Evolutionary conservation across 1,284 basidiomycete species (phyloP), one percentile per base, ranked within the genome.

Genomic region (Cutaneotrichosporon cavernicola): DNA sequence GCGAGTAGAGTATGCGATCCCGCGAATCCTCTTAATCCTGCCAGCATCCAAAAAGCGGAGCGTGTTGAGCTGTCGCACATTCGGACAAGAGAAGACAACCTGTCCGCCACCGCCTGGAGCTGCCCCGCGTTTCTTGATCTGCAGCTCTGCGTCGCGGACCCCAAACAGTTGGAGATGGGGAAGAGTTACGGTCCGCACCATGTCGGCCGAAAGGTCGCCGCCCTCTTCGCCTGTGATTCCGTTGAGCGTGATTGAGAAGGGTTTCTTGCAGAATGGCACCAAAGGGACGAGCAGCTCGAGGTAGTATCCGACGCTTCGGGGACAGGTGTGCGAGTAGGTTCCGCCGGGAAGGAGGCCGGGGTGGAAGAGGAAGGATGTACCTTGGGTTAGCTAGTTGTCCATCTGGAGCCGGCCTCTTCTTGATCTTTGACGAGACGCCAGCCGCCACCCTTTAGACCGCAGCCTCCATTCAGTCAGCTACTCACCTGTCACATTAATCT

Each of bases 111-210:
- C 97, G 26, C 86, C 83, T 1, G 97, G 97, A 30, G 90, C 84
- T n/a, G 92, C 86, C 1, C 97, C 97, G 22, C 97, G 87, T 76
- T 90, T 96, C 78, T 90, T 92, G 69, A 99, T 97, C 87, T 97
- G 84, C 26, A 97, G 81, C 78, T 97, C 94, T 11, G 91, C 91
- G 62, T 95, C 91, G 2, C 88, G 87, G 7, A 96, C 85, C 4
- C 91, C 92, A 69, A 99, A 99, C 31, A 92, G 82, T 73, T 94
- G 89, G 16, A 99, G 83, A 72, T 95, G 91, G 0, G 96, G 95
- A 34, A 99, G 81, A 0, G 93, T 94, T 2, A 96, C 94, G 0
- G 93, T 98, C 56, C 97, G 86, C 50, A 98, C 84, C 61, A 95
- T 84, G 78, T 99, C 97, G 22, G 87, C 96, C 38, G 90, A 92